A percentile compares a stretch with the other conserved stretches of the same genome.
These are phyloP conservation scores for Verticillium dahliae DNA, from an alignment of 2,329 filamentous ascomycete genomes.

Conservation along the genomic window DNA sequence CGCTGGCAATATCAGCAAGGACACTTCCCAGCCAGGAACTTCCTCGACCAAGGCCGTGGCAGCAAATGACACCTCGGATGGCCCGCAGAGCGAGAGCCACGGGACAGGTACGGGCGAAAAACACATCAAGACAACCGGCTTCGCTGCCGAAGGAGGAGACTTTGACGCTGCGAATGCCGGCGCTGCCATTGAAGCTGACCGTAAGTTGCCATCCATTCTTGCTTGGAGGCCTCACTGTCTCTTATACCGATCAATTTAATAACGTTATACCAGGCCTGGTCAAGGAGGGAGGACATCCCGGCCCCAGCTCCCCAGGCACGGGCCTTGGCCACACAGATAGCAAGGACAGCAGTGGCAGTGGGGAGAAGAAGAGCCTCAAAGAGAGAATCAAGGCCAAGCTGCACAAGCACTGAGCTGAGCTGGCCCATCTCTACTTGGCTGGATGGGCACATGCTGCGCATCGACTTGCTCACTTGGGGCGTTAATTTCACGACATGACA, in stretches of 20 bases:
- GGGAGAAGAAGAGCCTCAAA: conserved; percentile 46
- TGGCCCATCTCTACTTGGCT: neutral
- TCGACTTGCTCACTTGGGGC: neutral
- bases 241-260: neutral
- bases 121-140: conserved; percentile 50
- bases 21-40: conserved; percentile 7
- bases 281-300: conserved; percentile 37
- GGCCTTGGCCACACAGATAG: conserved; percentile 20
- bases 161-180: conserved; percentile 60
- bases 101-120: conserved; percentile 47
- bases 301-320: conserved; percentile 16
- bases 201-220: conserved; percentile 33
- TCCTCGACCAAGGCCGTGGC: neutral
- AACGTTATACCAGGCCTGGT: conserved; percentile 35
- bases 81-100: conserved; percentile 3
- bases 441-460: neutral
- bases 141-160: conserved; percentile 59
- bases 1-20: conserved; percentile 17
- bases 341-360: conserved; percentile 16
- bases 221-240: neutral
- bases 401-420: conserved; percentile 35
- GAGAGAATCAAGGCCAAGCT: conserved; percentile 66
- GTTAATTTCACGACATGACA: neutral
- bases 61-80: conserved; percentile 12
- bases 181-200: conserved; percentile 60